Conservation (phyloP, 371 early-diverging fungal species). For the Rhizomucor pusillus region DNA sequence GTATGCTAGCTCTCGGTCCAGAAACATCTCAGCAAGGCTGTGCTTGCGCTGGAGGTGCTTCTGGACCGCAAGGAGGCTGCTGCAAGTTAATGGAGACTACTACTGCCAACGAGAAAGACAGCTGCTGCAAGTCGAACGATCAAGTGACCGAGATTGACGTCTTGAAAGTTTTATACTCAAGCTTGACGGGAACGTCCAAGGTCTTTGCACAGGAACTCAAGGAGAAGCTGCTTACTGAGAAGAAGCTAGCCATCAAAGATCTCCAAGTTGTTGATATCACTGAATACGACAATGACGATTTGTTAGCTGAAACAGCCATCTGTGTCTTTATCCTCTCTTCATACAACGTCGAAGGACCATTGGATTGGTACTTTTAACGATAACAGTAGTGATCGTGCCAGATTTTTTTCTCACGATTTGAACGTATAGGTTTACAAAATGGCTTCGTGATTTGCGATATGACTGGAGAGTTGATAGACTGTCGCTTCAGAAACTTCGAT, state of each 20-base stretch:
- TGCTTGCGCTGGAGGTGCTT: conserved; percentile 18
- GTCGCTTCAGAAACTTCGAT: conserved; percentile 56
- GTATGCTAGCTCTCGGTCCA: conserved; percentile 42
- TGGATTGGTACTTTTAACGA: conserved; percentile 50
- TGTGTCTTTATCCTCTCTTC: conserved; percentile 70
- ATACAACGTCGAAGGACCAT: conserved; percentile 73
- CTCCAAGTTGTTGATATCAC: conserved; percentile 55
- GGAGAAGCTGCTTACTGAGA: conserved; percentile 19
- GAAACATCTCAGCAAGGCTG: conserved; percentile 23
- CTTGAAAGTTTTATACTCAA: conserved; percentile 49
- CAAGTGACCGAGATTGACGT: conserved; percentile 24
- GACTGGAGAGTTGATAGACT: conserved; percentile 69
- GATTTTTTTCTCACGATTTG: not conserved
- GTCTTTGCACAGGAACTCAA: conserved; percentile 37
- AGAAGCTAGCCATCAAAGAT: conserved; percentile 22
- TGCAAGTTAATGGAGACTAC: conserved; percentile 20
- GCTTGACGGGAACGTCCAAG: conserved; percentile 52
- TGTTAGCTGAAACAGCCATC: conserved; percentile 55
- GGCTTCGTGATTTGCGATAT: conserved; percentile 67
- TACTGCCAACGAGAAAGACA: conserved; percentile 2
- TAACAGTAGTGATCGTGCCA: not conserved
- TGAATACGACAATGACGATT: conserved; percentile 72
- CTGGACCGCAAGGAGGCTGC: conserved; percentile 24
- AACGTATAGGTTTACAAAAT: conserved; percentile 37
- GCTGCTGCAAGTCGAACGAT: conserved; percentile 1